Conservation (phyloP, 2,329 filamentous ascomycete genomes). For the Beauveria australis region DNA sequence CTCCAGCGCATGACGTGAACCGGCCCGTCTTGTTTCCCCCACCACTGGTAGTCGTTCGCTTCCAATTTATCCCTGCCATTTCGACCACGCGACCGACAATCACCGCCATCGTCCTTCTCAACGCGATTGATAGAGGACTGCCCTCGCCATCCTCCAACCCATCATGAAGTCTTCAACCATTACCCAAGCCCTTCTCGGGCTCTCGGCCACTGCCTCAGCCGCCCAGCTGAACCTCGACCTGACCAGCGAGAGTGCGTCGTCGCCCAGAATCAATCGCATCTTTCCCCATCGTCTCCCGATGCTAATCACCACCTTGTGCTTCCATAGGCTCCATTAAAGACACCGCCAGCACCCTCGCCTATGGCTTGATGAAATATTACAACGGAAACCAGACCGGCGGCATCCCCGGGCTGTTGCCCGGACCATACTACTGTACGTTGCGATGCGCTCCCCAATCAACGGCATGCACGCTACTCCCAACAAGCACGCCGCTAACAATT, state of each 20-base stretch:
- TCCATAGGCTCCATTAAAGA: slow-evolving; percentile 40
- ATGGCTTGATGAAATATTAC: slow-evolving; percentile 40
- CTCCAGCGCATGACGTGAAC: slow-evolving; percentile 3
- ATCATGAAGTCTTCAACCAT: slow-evolving; percentile 1
- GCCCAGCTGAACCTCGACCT: neutral
- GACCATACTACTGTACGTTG: slow-evolving; percentile 55
- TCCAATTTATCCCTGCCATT: neutral
- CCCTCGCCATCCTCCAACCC: neutral
- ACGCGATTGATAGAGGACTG: neutral
- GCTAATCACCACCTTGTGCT: neutral
- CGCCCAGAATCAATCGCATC: neutral
- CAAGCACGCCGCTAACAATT: slow-evolving; percentile 13
- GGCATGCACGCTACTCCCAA: slow-evolving; percentile 11
- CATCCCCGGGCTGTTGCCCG: slow-evolving; percentile 47
- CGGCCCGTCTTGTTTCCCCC: neutral
- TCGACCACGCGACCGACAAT: neutral
- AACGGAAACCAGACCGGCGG: slow-evolving; percentile 53
- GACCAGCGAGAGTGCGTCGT: slow-evolving; percentile 1
- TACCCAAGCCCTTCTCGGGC: neutral
- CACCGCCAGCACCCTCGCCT: slow-evolving; percentile 39
- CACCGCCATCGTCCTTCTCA: neutral
- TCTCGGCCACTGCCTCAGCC: neutral
- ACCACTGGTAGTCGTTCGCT: neutral
- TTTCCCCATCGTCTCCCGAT: neutral
- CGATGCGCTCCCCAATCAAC: slow-evolving; percentile 18